Conservation (phyloP, 768 basidiomycete species). For the Podaxis pistillaris region DNA sequence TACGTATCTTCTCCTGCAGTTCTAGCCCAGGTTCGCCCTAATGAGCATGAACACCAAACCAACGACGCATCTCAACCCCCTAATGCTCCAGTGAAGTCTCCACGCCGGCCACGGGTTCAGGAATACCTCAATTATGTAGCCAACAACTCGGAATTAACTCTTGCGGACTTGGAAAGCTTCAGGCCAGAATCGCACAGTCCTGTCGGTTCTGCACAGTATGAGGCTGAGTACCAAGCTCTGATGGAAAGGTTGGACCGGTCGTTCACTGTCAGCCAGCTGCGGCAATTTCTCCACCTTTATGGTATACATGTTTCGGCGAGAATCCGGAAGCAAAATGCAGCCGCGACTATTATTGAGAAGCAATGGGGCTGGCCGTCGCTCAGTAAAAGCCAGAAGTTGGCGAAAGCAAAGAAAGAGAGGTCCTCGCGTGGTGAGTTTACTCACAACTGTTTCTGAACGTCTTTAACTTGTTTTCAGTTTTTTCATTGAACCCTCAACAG, state of each 20-base stretch:
- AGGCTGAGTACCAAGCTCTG: conserved; percentile 51
- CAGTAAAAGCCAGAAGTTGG: conserved; percentile 46
- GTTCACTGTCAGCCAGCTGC: conserved; percentile 64
- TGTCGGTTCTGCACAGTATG: conserved; percentile 37
- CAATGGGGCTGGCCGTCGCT: conserved; percentile 72
- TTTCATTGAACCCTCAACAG: conserved; percentile 54
- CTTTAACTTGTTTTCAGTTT: conserved; percentile 35
- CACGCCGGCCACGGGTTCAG: conserved; percentile 48
- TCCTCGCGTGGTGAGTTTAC: conserved; percentile 41
- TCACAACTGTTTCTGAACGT: conserved; percentile 9
- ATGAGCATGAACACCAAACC: background rate
- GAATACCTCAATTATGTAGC: conserved; percentile 55
- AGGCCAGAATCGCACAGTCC: conserved; percentile 35
- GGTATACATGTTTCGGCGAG: conserved; percentile 31
- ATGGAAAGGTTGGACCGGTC: conserved; percentile 53
- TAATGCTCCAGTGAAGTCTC: conserved; percentile 23
- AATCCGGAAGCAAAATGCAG: conserved; percentile 36
- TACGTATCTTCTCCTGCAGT: background rate
- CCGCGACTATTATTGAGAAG: conserved; percentile 56
- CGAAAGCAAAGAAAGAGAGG: conserved; percentile 49
- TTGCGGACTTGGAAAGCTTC: conserved; percentile 62
- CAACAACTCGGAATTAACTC: conserved; percentile 44
- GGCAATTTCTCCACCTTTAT: conserved; percentile 49
- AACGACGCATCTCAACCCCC: background rate
- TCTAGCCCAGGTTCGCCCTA: background rate